These are phyloP conservation scores for Fusarium pseudoanthophilum DNA, from an alignment of 2,329 filamentous ascomycete species.

Conservation along the genomic window DNA sequence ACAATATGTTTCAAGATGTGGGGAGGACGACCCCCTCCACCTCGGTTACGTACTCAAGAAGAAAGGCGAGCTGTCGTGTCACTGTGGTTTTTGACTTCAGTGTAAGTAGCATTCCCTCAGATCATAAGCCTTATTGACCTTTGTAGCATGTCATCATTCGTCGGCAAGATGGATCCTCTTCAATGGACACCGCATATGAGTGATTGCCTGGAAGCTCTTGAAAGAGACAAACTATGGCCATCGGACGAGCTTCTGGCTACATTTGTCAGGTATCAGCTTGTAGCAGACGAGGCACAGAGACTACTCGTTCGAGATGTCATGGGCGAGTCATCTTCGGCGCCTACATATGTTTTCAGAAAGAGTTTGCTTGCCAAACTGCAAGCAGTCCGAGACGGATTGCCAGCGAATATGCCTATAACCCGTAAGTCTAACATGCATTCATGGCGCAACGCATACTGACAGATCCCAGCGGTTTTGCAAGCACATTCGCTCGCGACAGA, in stretches of 20 bases:
- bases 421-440: slow-evolving; percentile 37
- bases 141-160: slow-evolving; percentile 50
- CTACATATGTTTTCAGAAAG: slow-evolving; percentile 49
- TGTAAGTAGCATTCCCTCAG: slow-evolving; percentile 40
- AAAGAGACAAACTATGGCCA: slow-evolving; percentile 56
- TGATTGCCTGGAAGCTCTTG: slow-evolving; percentile 62
- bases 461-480: slow-evolving; percentile 44
- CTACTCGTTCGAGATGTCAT: slow-evolving; percentile 47
- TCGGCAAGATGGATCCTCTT: slow-evolving; percentile 62
- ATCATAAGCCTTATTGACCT: slow-evolving; percentile 7
- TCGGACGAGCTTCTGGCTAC: slow-evolving; percentile 60
- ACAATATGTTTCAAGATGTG: slow-evolving; percentile 52
- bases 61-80: slow-evolving; percentile 61
- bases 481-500: slow-evolving; percentile 47
- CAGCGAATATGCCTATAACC: slow-evolving; percentile 40
- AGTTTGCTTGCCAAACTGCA: slow-evolving; percentile 45
- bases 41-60: slow-evolving; percentile 57
- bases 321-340: slow-evolving; percentile 41
- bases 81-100: slow-evolving; percentile 55
- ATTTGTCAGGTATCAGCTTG: slow-evolving; percentile 52
- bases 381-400: slow-evolving; percentile 40
- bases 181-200: slow-evolving; percentile 70
- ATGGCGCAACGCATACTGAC: slow-evolving; percentile 5
- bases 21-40: slow-evolving; percentile 43
- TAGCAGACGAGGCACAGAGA: slow-evolving; percentile 53